phyloP scores from a whole-genome alignment of 345 rosid species.

The Citrus cavaleriei region DNA sequence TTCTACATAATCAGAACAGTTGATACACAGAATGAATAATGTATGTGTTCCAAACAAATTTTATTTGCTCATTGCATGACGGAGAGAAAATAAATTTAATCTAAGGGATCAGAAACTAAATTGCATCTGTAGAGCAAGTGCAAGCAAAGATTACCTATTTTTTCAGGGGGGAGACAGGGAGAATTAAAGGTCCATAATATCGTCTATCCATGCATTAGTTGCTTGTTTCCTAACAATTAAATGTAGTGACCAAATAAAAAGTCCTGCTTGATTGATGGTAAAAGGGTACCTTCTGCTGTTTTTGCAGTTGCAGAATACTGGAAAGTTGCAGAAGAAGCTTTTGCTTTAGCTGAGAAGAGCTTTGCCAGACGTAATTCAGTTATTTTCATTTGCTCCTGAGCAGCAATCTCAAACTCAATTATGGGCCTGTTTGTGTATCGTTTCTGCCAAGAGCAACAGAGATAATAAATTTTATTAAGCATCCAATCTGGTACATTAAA shows the following conservation, averaged over 20 bases:
- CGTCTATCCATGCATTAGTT: neutral
- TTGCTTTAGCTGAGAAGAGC: conserved; percentile 47
- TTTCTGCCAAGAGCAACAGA: conserved; percentile 35
- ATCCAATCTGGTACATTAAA: neutral
- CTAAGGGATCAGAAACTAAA: no score
- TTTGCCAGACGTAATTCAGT: conserved; percentile 81
- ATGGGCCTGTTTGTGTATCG: conserved; percentile 76
- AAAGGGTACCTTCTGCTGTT: conserved; percentile 53
- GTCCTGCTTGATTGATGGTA: conserved; percentile 1
- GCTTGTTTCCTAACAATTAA: neutral
- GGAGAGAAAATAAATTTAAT: neutral
- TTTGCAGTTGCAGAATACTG: conserved; percentile 24
- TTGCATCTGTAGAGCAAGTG: neutral
- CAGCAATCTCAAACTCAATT: conserved; percentile 78
- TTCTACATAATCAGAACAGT: neutral
- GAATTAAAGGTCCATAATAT: neutral
- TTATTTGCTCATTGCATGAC: neutral
- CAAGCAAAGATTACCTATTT: neutral
- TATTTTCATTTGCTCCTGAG: conserved; percentile 87
- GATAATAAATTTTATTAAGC: neutral
- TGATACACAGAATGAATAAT: neutral
- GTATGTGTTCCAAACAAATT: neutral
- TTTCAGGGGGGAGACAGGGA: neutral
- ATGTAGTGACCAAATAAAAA: neutral
- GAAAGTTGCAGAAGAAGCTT: conserved; percentile 23